Conservation (phyloP, 2,329 filamentous ascomycete genomes). For the Cytospora mali region DNA sequence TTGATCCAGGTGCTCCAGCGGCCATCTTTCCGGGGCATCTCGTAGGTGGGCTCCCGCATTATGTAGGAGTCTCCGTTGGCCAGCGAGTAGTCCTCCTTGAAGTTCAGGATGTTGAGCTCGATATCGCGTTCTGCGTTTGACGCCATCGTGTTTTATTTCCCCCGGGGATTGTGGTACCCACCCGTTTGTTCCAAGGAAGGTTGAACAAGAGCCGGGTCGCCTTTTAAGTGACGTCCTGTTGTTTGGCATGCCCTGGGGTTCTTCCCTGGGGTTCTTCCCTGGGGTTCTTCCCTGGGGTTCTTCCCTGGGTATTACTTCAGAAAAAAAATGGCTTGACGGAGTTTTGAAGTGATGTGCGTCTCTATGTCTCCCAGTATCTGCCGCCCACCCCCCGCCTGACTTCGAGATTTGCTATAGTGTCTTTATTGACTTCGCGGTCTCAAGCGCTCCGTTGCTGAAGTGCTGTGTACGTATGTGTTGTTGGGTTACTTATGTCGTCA, state of each 20-base stretch:
- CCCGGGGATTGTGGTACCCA: not conserved
- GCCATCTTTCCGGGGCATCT: slow-evolving; percentile 35
- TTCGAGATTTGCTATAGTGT: not conserved
- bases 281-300: not conserved
- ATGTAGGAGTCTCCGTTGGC: slow-evolving; percentile 53
- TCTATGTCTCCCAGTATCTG: not conserved
- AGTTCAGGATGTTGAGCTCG: slow-evolving; percentile 60
- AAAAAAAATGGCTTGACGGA: not conserved
- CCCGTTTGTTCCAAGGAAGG: not conserved
- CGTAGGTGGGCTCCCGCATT: slow-evolving; percentile 54
- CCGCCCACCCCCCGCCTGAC: not conserved
- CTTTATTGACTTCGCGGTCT: not conserved
- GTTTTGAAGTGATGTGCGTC: not conserved
- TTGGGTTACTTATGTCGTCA: not conserved
- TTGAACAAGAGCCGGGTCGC: not conserved
- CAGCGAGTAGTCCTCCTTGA: slow-evolving; percentile 58
- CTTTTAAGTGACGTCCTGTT: not conserved
- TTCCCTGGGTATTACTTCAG: not conserved
- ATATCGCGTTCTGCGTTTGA: slow-evolving; percentile 43
- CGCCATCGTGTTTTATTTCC: slow-evolving; percentile 38
- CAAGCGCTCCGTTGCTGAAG: not conserved
- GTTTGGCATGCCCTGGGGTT: not conserved
- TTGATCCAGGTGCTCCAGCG: slow-evolving; percentile 51
- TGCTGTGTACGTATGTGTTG: not conserved
- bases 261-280: not conserved